Percentiles rank a stretch among this genome's conserved stretches.
These are phyloP conservation scores for Nitzschia inconspicua DNA, from an alignment of 108 stramenopile species.

Conservation along the genomic window DNA sequence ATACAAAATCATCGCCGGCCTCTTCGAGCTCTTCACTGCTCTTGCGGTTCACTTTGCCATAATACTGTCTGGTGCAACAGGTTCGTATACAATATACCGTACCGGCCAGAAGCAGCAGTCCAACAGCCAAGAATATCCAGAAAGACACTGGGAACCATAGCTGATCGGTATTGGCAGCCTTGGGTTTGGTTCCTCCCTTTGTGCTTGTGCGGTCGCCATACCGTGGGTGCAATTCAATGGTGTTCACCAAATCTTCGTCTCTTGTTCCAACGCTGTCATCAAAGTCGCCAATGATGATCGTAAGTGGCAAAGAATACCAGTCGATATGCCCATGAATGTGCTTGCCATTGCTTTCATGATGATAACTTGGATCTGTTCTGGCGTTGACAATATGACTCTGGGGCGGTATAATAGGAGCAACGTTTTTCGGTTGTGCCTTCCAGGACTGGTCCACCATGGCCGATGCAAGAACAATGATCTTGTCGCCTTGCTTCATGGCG, in stretches of 20 bases:
- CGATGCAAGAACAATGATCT: constrained; percentile 51
- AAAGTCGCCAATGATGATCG: constrained; percentile 54
- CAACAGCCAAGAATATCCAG: constrained; percentile 3
- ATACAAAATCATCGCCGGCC: constrained; percentile 15
- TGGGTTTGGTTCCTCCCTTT: constrained; percentile 19
- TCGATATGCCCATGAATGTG: constrained; percentile 68
- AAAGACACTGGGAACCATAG: neutral
- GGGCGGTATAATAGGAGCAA: constrained; percentile 34
- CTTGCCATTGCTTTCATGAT: constrained; percentile 51
- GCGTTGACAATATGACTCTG: constrained; percentile 91
- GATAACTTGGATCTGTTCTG: constrained; percentile 83
- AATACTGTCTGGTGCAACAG: neutral
- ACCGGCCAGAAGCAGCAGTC: neutral
- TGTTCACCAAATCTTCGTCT: constrained; percentile 11
- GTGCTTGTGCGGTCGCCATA: constrained; percentile 17
- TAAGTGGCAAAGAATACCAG: constrained; percentile 78
- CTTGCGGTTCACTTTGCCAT: neutral
- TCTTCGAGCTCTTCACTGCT: neutral
- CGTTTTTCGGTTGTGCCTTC: constrained; percentile 25
- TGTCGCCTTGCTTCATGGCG: constrained; percentile 39
- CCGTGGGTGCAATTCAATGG: constrained; percentile 31
- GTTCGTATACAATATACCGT: constrained; percentile 3
- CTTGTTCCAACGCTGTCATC: constrained; percentile 21
- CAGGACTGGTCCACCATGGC: constrained; percentile 72
- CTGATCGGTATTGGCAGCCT: constrained; percentile 4